These are phyloP conservation scores for Corylus heterophylla DNA, from an alignment of 306 rosid genomes.

Conservation along the genomic window DNA sequence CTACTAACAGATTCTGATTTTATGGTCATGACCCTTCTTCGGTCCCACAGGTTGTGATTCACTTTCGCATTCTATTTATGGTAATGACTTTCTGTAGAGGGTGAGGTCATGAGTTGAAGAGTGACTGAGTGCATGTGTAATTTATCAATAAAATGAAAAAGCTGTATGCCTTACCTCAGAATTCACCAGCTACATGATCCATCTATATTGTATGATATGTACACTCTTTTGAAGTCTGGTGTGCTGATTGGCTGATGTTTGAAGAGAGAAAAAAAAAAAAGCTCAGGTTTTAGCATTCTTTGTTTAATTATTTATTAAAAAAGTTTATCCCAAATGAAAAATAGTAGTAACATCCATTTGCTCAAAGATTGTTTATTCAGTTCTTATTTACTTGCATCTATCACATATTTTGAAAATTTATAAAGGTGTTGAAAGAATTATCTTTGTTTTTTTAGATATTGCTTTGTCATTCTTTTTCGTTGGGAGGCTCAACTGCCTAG, in stretches of 20 bases:
- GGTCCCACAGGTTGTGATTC: conserved; percentile 79
- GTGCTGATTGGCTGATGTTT: not conserved
- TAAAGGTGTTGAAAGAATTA: not conserved
- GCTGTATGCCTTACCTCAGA: not conserved
- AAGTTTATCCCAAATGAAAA: not conserved
- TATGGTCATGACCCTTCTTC: conserved; percentile 92
- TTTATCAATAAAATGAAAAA: not conserved
- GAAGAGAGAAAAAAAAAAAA: not conserved
- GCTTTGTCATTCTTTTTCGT: not conserved
- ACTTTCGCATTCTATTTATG: conserved; percentile 8
- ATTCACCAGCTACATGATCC: not conserved
- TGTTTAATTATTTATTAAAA: not conserved
- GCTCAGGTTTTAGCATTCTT: not conserved
- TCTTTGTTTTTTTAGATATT: not conserved
- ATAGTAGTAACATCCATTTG: not conserved
- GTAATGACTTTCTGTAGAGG: not conserved
- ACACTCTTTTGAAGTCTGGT: not conserved
- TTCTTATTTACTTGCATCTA: not conserved
- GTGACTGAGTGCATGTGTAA: not conserved
- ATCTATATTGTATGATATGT: not conserved
- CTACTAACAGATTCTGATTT: conserved; percentile 77
- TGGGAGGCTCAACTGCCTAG: not conserved
- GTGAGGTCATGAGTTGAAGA: not conserved
- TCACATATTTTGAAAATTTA: not conserved
- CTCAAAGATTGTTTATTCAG: not conserved